Evolutionary conservation across 768 basidiomycete genomes (phyloP), one percentile per base, ranked within the genome.

Genomic region (Tulasnella sp.): DNA sequence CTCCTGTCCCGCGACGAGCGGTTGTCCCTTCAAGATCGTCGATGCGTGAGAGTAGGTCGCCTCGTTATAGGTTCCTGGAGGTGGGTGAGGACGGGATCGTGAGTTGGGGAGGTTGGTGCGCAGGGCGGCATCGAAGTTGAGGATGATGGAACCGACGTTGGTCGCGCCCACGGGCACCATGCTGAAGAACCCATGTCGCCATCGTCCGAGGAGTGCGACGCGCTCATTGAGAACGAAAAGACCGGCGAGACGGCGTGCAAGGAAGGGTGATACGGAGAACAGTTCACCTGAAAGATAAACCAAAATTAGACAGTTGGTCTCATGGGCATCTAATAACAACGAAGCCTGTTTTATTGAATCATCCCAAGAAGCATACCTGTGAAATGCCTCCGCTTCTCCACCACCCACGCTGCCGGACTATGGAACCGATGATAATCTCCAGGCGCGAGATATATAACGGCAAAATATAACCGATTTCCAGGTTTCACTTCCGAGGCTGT

Each of bases 341-440:
- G 19, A 43, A 43, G 12, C 19, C 12, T 22, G 58, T 27, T 38
- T 3, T 30, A 10, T 10, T 27, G 11, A 11, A 21, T 43, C 27
- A 49, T 2, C n/a, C n/a, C n/a, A n/a, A n/a, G n/a, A n/a, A n/a
- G 73, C 81, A 31, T 50, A 79, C 92, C 94, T 29, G 92, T 83
- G 66, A 99, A 98, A 70, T 99, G 96, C 42, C 96, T 73, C 62
- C 96, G 74, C 67, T 87, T 87, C 75, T 99, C 93, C 17, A 97
- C 94, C 4, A 99, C 92, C 96, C 96, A 98, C 5, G 88, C 83
- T 0, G 92, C 84, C 1, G 96, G 94, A 52, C 83, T 86, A 70
- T 99, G 96, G 79, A 96, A 99, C 15, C 94, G 82, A 67, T 99
- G 94, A 70, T 98, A 98, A 68, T 99, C 96, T 1, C 96, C 94